Evolutionary conservation across 371 early-diverging fungal genomes (phyloP).

Genomic region (Saksenaea oblongispora): DNA sequence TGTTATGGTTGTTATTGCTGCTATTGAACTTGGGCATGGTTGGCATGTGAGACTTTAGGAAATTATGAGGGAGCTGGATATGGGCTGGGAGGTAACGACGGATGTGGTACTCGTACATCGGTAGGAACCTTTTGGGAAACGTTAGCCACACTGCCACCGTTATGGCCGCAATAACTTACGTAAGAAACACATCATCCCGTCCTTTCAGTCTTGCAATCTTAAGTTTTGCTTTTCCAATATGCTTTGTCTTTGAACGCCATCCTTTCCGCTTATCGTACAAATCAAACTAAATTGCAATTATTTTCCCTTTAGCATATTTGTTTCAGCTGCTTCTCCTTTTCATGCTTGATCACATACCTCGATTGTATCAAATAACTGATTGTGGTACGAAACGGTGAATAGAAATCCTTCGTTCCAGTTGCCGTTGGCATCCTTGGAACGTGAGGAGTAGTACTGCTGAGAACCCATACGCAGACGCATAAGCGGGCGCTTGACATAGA

Average conservation of each 20-base stretch:
- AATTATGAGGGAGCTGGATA: constrained; percentile 48
- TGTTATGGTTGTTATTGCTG: not conserved
- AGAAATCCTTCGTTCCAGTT: constrained; percentile 80
- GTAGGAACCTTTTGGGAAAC: constrained; percentile 31
- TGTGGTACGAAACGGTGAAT: constrained; percentile 71
- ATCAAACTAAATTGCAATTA: constrained; percentile 34
- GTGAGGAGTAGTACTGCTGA: constrained; percentile 34
- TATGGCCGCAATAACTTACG: constrained; percentile 26
- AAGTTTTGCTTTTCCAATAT: constrained; percentile 48
- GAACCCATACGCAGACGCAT: constrained; percentile 41
- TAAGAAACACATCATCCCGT: constrained; percentile 46
- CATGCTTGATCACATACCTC: constrained; percentile 36
- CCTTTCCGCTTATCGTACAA: constrained; percentile 43
- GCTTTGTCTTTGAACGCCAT: constrained; percentile 37
- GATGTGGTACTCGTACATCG: constrained; percentile 55
- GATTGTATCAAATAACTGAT: constrained; percentile 72
- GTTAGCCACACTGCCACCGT: not conserved
- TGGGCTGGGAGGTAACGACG: constrained; percentile 45
- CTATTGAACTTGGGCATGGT: constrained; percentile 26
- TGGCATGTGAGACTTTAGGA: constrained; percentile 48
- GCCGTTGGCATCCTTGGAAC: constrained; percentile 44
- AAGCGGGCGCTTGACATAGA: constrained; percentile 28
- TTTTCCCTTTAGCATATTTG: not conserved
- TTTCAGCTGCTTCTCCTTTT: not conserved
- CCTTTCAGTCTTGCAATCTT: constrained; percentile 35